phyloP scores from a whole-genome alignment of 2,329 filamentous ascomycete genomes.

The Xylaria sp. region DNA sequence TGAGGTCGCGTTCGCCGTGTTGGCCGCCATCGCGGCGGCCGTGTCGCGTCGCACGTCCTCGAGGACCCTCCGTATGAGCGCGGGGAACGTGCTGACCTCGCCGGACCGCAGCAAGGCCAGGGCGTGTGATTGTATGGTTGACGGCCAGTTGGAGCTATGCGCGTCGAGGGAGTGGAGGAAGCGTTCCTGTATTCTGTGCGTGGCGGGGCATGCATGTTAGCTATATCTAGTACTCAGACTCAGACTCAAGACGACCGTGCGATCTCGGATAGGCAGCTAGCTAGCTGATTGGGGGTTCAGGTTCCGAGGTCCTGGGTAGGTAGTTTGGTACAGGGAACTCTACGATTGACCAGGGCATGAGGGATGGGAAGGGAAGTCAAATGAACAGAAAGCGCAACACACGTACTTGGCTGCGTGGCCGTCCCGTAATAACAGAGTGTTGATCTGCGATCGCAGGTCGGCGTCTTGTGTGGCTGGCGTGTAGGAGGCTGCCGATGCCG shows the following conservation, averaged over 20 bases:
- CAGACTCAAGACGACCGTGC: background rate
- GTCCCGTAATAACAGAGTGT: constrained; percentile 66
- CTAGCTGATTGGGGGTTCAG: background rate
- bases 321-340: constrained; percentile 17
- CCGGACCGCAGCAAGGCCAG: constrained; percentile 69
- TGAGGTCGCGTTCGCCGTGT: constrained; percentile 36
- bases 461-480: constrained; percentile 70
- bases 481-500: constrained; percentile 68
- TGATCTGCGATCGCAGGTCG: constrained; percentile 72
- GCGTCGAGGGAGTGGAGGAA: constrained; percentile 71
- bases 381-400: constrained; percentile 11
- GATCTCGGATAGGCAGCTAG: background rate
- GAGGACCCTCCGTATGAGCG: constrained; percentile 69
- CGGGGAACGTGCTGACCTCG: constrained; percentile 69
- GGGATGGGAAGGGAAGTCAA: constrained; percentile 12
- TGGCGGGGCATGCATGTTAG: constrained; percentile 20
- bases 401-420: constrained; percentile 69
- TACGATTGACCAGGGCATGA: background rate
- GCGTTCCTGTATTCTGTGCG: constrained; percentile 69
- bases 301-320: too few relatives aligned
- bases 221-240: background rate
- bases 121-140: constrained; percentile 68
- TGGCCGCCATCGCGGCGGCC: constrained; percentile 48
- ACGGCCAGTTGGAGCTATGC: constrained; percentile 71
- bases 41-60: constrained; percentile 69